phyloP scores from a whole-genome alignment of 495 filamentous ascomycete genomes.

The Aspergillus ostianus region DNA sequence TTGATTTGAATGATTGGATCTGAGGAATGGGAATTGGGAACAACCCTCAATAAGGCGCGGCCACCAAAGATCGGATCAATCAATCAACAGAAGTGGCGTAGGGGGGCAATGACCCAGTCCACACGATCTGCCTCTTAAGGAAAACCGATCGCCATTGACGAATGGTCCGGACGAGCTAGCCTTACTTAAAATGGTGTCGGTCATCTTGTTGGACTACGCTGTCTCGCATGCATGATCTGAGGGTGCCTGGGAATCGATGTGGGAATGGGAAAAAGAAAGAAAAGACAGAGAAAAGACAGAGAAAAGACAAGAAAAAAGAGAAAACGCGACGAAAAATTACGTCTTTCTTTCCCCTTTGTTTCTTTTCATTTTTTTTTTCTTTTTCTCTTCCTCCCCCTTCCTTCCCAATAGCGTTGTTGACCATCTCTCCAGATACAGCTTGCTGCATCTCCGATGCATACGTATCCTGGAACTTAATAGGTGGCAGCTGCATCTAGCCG shows the following conservation, averaged over 20 bases:
- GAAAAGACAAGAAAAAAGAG: constrained; percentile 5
- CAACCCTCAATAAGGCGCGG: constrained; percentile 8
- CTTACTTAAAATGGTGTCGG: constrained; percentile 24
- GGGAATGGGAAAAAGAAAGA: background rate
- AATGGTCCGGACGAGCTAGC: constrained; percentile 21
- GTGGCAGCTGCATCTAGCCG: constrained; percentile 28
- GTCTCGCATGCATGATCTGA: constrained; percentile 20
- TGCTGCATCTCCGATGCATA: constrained; percentile 17
- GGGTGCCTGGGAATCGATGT: constrained; percentile 6
- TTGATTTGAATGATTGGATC: constrained; percentile 18
- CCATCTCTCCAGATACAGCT: constrained; percentile 13
- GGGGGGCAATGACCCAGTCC: constrained; percentile 10
- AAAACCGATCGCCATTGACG: constrained; percentile 17
- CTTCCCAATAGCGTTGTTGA: constrained; percentile 8
- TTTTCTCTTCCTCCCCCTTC: constrained; percentile 7
- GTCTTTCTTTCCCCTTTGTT: constrained; percentile 8
- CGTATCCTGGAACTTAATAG: constrained; percentile 22
- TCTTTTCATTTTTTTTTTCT: constrained; percentile 11
- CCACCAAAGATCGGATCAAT: constrained; percentile 18
- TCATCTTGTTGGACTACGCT: constrained; percentile 22
- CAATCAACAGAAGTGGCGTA: constrained; percentile 13
- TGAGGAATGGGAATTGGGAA: background rate
- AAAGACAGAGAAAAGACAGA: constrained; percentile 10
- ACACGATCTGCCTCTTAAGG: constrained; percentile 15
- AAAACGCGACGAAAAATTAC: constrained; percentile 24